phyloP scores from a whole-genome alignment of 192 early-diverging fungal genomes.

The Geosiphon pyriformis region DNA sequence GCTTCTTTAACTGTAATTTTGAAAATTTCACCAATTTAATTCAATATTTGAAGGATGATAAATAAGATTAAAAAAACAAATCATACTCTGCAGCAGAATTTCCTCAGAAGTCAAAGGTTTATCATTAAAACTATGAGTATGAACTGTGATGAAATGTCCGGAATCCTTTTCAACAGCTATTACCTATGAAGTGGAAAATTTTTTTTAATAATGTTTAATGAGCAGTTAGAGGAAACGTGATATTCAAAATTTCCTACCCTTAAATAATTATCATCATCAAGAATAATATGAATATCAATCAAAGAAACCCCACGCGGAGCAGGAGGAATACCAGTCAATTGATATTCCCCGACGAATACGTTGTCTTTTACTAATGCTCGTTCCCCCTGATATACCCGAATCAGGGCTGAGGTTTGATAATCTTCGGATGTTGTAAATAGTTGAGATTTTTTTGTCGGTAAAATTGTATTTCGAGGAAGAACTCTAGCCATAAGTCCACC shows the following conservation, averaged over 20 bases:
- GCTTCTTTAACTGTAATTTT: neutral
- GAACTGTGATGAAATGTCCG: slow-evolving; percentile 84
- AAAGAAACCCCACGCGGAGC: slow-evolving; percentile 73
- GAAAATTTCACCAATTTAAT: neutral
- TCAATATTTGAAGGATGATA: neutral
- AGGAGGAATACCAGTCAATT: slow-evolving; percentile 74
- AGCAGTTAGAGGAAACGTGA: slow-evolving; percentile 85
- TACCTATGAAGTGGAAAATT: slow-evolving; percentile 91
- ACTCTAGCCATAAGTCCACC: slow-evolving; percentile 84
- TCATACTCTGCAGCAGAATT: neutral
- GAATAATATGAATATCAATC: slow-evolving; percentile 76
- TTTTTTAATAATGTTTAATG: slow-evolving; percentile 87
- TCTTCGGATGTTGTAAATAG: slow-evolving; percentile 79
- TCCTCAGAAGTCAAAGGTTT: too few relatives aligned
- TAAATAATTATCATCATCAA: slow-evolving; percentile 82
- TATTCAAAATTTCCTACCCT: too few relatives aligned
- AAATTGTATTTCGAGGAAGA: slow-evolving; percentile 77
- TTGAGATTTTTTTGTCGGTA: slow-evolving; percentile 76
- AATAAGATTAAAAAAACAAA: neutral
- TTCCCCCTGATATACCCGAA: slow-evolving; percentile 86
- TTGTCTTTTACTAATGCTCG: slow-evolving; percentile 86
- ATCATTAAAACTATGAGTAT: too few relatives aligned
- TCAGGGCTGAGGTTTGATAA: slow-evolving; percentile 78
- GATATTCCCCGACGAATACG: slow-evolving; percentile 83
- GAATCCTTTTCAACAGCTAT: slow-evolving; percentile 83